Evolutionary conservation across 345 rosid species (phyloP).

Genomic region (Salix caprea): DNA sequence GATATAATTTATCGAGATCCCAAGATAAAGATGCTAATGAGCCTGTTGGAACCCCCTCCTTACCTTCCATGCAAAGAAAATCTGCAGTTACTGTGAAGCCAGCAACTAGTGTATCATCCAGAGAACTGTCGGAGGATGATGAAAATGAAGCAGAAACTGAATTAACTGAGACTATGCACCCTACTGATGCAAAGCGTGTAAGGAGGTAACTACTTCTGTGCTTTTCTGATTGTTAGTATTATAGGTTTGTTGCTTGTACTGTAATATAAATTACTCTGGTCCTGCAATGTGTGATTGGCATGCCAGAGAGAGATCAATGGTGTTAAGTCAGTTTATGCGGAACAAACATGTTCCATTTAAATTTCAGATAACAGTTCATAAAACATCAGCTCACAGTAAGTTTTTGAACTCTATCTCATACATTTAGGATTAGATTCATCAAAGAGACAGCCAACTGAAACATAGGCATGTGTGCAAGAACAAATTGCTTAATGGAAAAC

Average conservation of each 20-base stretch:
- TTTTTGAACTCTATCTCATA: background rate
- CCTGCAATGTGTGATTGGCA: background rate
- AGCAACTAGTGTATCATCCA: constrained; percentile 23
- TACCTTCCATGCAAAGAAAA: constrained; percentile 37
- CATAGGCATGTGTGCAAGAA: background rate
- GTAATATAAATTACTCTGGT: background rate
- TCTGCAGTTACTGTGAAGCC: constrained; percentile 8
- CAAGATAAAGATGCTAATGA: constrained; percentile 36
- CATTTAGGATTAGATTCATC: background rate
- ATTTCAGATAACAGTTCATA: background rate
- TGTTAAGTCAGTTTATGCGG: background rate
- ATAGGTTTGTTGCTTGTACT: background rate
- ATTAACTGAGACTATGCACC: constrained; percentile 34
- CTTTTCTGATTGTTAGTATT: constrained; percentile 3
- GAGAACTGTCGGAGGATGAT: constrained; percentile 24
- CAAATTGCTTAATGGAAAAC: background rate
- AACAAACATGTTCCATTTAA: background rate
- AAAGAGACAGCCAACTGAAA: background rate
- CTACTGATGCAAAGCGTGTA: constrained; percentile 23
- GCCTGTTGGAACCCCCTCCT: constrained; percentile 25
- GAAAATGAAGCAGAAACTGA: constrained; percentile 32
- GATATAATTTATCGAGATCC: constrained; percentile 24
- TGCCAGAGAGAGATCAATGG: background rate
- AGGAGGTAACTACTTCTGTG: constrained; percentile 19
- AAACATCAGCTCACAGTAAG: background rate